These are phyloP conservation scores for Pseudocercospora eumusae DNA, from an alignment of 2,329 filamentous ascomycete genomes.

Conservation along the genomic window DNA sequence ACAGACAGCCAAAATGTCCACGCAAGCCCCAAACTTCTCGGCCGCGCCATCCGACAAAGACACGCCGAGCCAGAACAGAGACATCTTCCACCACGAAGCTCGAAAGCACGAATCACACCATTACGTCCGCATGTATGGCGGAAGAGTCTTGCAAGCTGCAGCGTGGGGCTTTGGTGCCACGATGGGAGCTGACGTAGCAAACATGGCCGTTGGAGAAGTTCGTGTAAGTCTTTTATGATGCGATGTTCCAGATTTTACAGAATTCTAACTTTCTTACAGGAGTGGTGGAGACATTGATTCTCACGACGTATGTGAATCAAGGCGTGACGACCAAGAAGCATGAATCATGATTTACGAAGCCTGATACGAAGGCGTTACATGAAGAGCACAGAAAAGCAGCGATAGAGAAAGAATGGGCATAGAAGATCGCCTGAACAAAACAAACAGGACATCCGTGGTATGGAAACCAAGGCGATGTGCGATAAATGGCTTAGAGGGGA, in stretches of 20 bases:
- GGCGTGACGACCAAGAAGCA: neutral
- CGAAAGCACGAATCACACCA: constrained; percentile 36
- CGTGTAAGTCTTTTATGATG: constrained; percentile 27
- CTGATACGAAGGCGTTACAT: neutral
- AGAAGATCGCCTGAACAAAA: neutral
- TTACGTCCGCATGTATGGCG: constrained; percentile 37
- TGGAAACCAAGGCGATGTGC: neutral
- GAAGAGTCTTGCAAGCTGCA: constrained; percentile 31
- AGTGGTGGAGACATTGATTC: constrained; percentile 22
- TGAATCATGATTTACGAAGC: neutral
- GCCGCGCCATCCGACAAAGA: constrained; percentile 33
- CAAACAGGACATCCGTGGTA: neutral
- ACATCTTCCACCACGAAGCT: constrained; percentile 34
- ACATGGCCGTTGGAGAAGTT: constrained; percentile 36
- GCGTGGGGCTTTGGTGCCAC: constrained; percentile 37
- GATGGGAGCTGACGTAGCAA: constrained; percentile 35
- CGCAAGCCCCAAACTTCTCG: constrained; percentile 24
- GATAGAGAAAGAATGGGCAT: neutral
- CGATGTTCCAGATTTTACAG: too few relatives aligned
- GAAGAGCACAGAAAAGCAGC: neutral
- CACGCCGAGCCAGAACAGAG: constrained; percentile 34
- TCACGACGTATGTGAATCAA: neutral
- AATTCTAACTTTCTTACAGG: constrained; percentile 4
- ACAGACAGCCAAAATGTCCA: constrained; percentile 26
- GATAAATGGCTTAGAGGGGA: neutral